Base-by-base conservation (phyloP, 2,329 filamentous ascomycete species). In the Pseudopithomyces maydicus region DNA sequence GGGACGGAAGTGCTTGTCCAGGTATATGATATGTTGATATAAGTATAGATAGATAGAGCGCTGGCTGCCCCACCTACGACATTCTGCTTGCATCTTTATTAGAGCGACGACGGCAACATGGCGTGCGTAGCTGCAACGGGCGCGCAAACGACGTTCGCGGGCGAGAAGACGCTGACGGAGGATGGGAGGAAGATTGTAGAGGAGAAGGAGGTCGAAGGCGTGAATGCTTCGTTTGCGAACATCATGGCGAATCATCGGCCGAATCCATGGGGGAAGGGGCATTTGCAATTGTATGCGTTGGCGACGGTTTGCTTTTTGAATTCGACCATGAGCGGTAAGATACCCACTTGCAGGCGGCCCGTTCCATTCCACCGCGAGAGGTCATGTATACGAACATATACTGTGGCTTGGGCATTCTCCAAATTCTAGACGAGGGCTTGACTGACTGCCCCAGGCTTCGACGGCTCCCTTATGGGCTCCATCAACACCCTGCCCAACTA, bases 401-500 rank as follows among this genome's bases (percentile, higher is more conserved):
- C n/a, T n/a, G n/a, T n/a, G n/a, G n/a, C n/a, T n/a, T n/a, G n/a
- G n/a, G n/a, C n/a, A n/a, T n/a, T n/a, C n/a, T n/a, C n/a, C n/a
- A n/a, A n/a, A n/a, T n/a, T n/a, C n/a, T n/a, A n/a, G n/a, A n/a
- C n/a, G n/a, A n/a, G n/a, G n/a, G n/a, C n/a, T n/a, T n/a, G 32
- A 17, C 35, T 49, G 29, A 45, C 44, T 1, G 35, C 23, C 23
- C 2, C 43, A 78, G 77, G 77, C 1, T 80, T 77, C 35, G 78
- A 80, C 41, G 72, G 75, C 29, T 77, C 75, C 0, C 62, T 81
- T 2, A 78, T 81, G 76, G 76, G 77, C 11, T 79, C 75, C 10
- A 77, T 81, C 44, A 81, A 81, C 59, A 76, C 76, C 12, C 63
- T 81, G 19, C 74, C 74, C 0, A 77, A 78, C 49, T 81, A 78